Conservation (phyloP, 2,329 filamentous ascomycete genomes). For the Neonectria faginata region DNA sequence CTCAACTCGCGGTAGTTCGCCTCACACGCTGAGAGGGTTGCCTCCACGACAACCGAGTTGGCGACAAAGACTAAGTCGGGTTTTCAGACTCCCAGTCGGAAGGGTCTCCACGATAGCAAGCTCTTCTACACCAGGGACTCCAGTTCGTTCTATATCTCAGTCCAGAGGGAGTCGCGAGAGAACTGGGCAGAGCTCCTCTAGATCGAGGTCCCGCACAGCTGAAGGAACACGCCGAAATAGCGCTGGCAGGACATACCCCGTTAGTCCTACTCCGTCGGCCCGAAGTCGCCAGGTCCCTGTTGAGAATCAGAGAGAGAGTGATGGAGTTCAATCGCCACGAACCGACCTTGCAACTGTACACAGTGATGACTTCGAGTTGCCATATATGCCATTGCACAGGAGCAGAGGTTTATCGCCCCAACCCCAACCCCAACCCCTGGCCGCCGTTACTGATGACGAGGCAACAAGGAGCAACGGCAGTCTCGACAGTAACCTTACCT, state of each 20-base stretch:
- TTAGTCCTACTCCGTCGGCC: not conserved
- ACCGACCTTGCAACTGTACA: conserved; percentile 52
- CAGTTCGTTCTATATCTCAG: conserved; percentile 10
- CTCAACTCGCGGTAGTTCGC: not conserved
- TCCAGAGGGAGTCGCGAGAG: not conserved
- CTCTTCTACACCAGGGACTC: conserved; percentile 39
- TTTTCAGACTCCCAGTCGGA: conserved; percentile 48
- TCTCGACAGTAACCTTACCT: conserved; percentile 18
- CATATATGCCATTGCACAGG: conserved; percentile 4
- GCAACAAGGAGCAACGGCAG: conserved; percentile 2
- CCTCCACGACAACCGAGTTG: conserved; percentile 40
- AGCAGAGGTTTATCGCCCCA: not conserved
- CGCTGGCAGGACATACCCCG: not conserved
- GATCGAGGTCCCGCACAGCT: not conserved
- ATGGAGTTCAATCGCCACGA: conserved; percentile 38
- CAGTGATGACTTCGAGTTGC: conserved; percentile 50
- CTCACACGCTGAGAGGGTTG: conserved; percentile 10
- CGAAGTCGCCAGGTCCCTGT: not conserved
- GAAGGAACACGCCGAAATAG: not conserved
- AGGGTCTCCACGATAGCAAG: conserved; percentile 52
- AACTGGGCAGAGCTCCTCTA: not conserved
- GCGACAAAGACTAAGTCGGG: conserved; percentile 44
- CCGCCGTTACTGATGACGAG: not conserved
- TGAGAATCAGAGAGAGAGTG: not conserved
- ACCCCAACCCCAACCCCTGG: not conserved